Base-by-base conservation (phyloP, 768 basidiomycete genomes). In the Coprinellus aureogranulatus region DNA sequence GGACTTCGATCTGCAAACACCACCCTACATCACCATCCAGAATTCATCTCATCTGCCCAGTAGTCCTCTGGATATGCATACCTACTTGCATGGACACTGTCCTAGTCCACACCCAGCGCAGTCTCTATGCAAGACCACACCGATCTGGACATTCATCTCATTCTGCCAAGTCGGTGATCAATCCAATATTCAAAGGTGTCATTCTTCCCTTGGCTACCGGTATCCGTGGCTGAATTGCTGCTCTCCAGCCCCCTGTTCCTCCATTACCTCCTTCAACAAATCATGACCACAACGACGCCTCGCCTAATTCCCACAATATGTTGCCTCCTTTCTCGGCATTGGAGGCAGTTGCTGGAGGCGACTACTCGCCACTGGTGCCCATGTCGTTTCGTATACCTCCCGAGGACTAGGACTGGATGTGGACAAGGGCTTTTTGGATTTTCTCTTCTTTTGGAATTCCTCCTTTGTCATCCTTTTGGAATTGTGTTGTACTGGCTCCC, bases 181-280 rank as follows among this genome's bases (percentile, higher is more conserved):
- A 93, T 70, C 89, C 91, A 27, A 92, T 92, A 69, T 93, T 93
- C 79, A 88, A 90, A 83, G 90, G 92, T 77, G 91, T 92, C 75
- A 78, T 91, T 84, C n/a, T n/a, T n/a, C n/a, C n/a, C n/a, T n/a
- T n/a, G n/a, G n/a, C n/a, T n/a, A n/a, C n/a, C n/a, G n/a, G n/a
- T n/a, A n/a, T n/a, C n/a, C n/a, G n/a, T n/a, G n/a, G n/a, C n/a
- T n/a, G n/a, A n/a, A n/a, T n/a, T n/a, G n/a, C n/a, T 57, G 60
- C 64, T 58, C 59, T 64, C 60, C 70, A 88, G 85, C 80, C 84
- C 58, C 82, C 84, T 68, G 2, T 52, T n/a, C 50, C 50, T 20
- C 71, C 83, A 27, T 59, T 66, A 62, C 61, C 57, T 22, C 61
- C 49, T 46, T 64, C 59, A 64, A 66, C 55, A 63, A 68, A 53